Percentiles rank a stretch among this genome's conserved stretches.
phyloP scores from a whole-genome alignment of 2,329 filamentous ascomycete species.

The Neurospora crassa region DNA sequence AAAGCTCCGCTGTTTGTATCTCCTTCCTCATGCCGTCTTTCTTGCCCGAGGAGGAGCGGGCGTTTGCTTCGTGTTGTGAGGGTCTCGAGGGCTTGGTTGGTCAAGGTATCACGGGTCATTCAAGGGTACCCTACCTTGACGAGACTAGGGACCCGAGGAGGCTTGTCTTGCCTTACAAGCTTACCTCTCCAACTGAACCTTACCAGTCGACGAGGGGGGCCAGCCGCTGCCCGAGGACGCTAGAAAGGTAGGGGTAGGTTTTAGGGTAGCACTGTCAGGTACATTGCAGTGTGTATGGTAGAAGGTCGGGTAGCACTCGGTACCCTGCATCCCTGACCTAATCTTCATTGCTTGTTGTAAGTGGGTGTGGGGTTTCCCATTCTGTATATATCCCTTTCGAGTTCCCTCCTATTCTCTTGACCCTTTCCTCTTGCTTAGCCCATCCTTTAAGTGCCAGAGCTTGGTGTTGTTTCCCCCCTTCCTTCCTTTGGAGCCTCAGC shows the following conservation, averaged over 20 bases:
- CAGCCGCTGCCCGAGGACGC: background rate
- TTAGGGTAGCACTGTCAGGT: background rate
- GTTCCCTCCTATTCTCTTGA: background rate
- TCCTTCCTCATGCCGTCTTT: background rate
- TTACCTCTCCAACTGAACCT: background rate
- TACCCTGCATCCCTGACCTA: background rate
- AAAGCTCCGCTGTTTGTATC: background rate
- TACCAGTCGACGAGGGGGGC: background rate
- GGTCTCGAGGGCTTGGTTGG: background rate
- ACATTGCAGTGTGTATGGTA: background rate
- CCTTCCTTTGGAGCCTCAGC: background rate
- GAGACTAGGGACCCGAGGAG: background rate
- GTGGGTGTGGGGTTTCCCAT: background rate
- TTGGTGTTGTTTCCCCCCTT: background rate
- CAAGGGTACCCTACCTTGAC: background rate
- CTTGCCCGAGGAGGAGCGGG: background rate
- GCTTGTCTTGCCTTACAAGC: background rate
- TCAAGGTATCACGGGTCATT: background rate
- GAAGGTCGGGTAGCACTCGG: background rate
- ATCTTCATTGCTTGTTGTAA: background rate
- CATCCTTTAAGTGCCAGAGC: background rate
- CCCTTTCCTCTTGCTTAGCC: background rate
- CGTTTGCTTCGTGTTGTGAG: background rate
- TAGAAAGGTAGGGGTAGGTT: background rate
- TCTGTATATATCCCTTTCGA: background rate